Evolutionary conservation across 352 stramenopile species (phyloP).

Genomic region (Phytophthora ohioensis): DNA sequence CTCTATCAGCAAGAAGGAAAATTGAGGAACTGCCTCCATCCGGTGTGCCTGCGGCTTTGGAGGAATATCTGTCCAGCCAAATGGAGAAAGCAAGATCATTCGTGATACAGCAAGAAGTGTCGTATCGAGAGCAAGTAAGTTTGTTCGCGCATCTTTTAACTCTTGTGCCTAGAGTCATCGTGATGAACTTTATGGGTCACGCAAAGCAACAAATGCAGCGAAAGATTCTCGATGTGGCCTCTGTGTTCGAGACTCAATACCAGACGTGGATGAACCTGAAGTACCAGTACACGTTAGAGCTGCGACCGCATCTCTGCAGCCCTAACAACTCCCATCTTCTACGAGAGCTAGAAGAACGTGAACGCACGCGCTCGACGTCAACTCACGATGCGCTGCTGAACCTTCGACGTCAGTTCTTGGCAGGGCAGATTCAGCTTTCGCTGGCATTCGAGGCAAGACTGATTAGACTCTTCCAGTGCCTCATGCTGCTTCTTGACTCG

Average conservation of each 20-base stretch:
- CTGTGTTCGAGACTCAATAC: slow-evolving; percentile 47
- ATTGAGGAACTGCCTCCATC: slow-evolving; percentile 68
- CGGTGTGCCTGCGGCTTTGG: slow-evolving; percentile 73
- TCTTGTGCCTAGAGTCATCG: slow-evolving; percentile 52
- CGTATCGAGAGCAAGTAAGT: slow-evolving; percentile 71
- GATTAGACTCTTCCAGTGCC: slow-evolving; percentile 48
- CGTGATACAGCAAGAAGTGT: slow-evolving; percentile 56
- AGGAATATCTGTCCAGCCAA: slow-evolving; percentile 74
- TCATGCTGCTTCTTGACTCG: slow-evolving; percentile 64
- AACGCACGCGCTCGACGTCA: slow-evolving; percentile 49
- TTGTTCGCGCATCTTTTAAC: slow-evolving; percentile 67
- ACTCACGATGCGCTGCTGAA: slow-evolving; percentile 41
- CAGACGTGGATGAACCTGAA: slow-evolving; percentile 57
- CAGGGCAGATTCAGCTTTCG: slow-evolving; percentile 38
- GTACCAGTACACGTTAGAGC: slow-evolving; percentile 51
- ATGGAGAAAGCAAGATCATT: slow-evolving; percentile 70
- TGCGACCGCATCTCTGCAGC: slow-evolving; percentile 81
- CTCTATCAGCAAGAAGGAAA: slow-evolving; percentile 72
- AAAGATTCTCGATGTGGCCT: slow-evolving; percentile 18
- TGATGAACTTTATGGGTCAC: slow-evolving; percentile 49
- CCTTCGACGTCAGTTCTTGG: slow-evolving; percentile 47
- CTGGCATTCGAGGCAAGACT: slow-evolving; percentile 63
- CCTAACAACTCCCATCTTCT: slow-evolving; percentile 71
- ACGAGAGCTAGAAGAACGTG: slow-evolving; percentile 59
- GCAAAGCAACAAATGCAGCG: slow-evolving; percentile 28